These are phyloP conservation scores for Verticillium nonalfalfae DNA, from an alignment of 2,329 filamentous ascomycete species.

Conservation along the genomic window DNA sequence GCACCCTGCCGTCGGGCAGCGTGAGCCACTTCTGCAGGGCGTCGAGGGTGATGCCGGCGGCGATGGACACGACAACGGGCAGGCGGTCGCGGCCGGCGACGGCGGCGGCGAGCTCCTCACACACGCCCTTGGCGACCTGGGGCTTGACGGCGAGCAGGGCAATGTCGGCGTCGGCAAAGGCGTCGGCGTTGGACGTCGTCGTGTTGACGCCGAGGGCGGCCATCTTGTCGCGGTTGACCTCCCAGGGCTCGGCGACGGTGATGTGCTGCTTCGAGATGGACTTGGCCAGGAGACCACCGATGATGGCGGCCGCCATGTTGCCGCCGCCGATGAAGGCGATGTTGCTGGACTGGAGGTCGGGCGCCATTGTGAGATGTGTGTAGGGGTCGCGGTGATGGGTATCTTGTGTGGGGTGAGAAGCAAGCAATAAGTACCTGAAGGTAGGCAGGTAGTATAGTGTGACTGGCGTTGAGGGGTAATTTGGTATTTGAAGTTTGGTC, in stretches of 20 bases:
- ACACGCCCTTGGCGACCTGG: conserved; percentile 39
- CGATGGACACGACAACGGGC: conserved; percentile 42
- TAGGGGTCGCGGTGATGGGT: background rate
- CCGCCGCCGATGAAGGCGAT: conserved; percentile 27
- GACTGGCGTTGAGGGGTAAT: background rate
- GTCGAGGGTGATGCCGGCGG: conserved; percentile 39
- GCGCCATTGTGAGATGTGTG: conserved; percentile 2
- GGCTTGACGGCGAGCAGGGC: conserved; percentile 46
- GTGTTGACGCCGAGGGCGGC: conserved; percentile 36
- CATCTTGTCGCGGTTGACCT: conserved; percentile 45
- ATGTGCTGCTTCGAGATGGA: conserved; percentile 36
- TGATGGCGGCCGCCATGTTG: conserved; percentile 48
- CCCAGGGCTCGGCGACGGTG: conserved; percentile 43
- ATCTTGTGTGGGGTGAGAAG: background rate
- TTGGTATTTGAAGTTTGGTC: background rate
- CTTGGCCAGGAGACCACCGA: conserved; percentile 38
- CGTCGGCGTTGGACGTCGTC: conserved; percentile 38
- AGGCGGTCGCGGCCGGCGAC: conserved; percentile 24
- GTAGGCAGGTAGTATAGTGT: too few relatives aligned
- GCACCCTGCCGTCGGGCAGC: conserved; percentile 25
- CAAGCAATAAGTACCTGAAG: background rate
- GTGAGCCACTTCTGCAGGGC: conserved; percentile 36
- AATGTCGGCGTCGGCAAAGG: conserved; percentile 34
- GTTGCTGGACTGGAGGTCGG: conserved; percentile 6
- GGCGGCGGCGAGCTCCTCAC: conserved; percentile 32